These are phyloP conservation scores for Acacia pycnantha DNA, from an alignment of 331 rosid genomes.

Conservation along the genomic window DNA sequence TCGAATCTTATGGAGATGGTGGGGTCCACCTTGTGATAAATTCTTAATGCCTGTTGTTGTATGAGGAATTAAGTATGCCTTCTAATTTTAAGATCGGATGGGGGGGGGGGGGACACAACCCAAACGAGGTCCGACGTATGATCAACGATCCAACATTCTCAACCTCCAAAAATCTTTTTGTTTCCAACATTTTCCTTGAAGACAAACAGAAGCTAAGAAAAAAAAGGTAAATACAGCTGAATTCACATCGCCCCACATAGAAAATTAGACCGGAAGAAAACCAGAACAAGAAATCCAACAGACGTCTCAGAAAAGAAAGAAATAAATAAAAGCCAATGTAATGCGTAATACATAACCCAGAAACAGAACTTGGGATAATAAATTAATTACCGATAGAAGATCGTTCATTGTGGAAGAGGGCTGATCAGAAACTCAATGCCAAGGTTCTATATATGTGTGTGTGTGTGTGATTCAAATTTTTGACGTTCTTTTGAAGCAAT, in stretches of 20 bases:
- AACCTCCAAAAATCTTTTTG: constrained; percentile 9
- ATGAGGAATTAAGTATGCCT: not conserved
- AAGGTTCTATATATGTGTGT: not conserved
- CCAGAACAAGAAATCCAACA: constrained; percentile 19
- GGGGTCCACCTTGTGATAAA: not conserved
- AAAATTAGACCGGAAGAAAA: constrained; percentile 33
- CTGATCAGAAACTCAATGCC: constrained; percentile 20
- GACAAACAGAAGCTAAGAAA: constrained; percentile 8
- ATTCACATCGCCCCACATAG: not conserved
- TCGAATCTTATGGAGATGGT: not conserved
- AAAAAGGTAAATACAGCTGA: not conserved
- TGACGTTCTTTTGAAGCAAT: not conserved
- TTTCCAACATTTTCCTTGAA: constrained; percentile 9
- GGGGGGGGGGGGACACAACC: not conserved
- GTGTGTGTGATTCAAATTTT: not conserved
- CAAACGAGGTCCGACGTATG: not conserved
- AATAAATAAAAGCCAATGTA: not conserved
- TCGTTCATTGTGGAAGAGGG: constrained; percentile 73
- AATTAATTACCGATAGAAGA: constrained; percentile 62
- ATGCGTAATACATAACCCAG: not conserved
- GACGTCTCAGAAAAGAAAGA: not conserved
- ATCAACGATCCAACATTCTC: not conserved
- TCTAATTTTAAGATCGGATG: not conserved
- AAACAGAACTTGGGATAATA: not conserved
- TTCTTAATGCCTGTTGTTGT: not conserved